These are phyloP conservation scores for Fusarium circinatum DNA, from an alignment of 2,329 filamentous ascomycete species.

Conservation along the genomic window DNA sequence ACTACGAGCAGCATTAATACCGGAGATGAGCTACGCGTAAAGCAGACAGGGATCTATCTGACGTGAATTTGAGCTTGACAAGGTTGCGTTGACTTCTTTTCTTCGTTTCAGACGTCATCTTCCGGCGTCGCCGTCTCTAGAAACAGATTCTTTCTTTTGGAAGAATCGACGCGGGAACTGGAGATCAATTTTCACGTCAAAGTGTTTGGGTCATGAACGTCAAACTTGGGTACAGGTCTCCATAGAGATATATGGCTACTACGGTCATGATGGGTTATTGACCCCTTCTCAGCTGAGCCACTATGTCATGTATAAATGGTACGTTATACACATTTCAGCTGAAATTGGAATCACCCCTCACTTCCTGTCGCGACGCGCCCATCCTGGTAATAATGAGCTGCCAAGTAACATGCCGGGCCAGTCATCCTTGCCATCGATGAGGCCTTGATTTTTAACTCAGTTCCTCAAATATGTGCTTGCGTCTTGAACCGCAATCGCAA, in stretches of 20 bases:
- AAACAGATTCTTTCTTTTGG: slow-evolving; percentile 10
- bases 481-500: slow-evolving; percentile 17
- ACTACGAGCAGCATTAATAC: slow-evolving; percentile 35
- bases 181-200: background rate
- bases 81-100: slow-evolving; percentile 26
- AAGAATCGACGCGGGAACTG: background rate
- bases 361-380: slow-evolving; percentile 18
- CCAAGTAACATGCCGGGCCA: background rate
- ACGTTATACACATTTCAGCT: slow-evolving; percentile 12
- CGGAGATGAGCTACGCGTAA: slow-evolving; percentile 44
- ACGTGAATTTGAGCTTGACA: slow-evolving; percentile 45
- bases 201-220: background rate
- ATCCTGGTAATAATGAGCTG: slow-evolving; percentile 14
- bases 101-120: slow-evolving; percentile 45
- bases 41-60: slow-evolving; percentile 41
- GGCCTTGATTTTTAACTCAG: background rate
- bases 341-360: slow-evolving; percentile 7
- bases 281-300: slow-evolving; percentile 15
- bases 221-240: background rate
- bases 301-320: slow-evolving; percentile 2
- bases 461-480: background rate
- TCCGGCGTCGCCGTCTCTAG: slow-evolving; percentile 36
- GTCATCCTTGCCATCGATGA: slow-evolving; percentile 12
- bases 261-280: background rate
- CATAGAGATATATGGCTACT: background rate